phyloP scores from a whole-genome alignment of 495 filamentous ascomycete species.

The Cercophora newfieldiana region DNA sequence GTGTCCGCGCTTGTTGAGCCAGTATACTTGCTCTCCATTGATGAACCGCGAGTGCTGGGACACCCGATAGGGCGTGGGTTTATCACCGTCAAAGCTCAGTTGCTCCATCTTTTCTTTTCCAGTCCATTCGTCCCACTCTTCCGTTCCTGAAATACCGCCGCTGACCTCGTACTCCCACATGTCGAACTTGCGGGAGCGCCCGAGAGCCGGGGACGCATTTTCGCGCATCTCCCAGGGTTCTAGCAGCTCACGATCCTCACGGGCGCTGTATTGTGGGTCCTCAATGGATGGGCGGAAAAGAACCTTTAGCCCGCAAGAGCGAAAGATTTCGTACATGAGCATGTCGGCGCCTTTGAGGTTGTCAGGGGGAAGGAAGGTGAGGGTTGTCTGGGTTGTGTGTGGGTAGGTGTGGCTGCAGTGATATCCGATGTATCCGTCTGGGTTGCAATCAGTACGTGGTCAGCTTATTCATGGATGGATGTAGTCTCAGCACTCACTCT shows the following conservation, averaged over 20 bases:
- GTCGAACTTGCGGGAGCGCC: background rate
- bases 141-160: background rate
- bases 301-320: slow-evolving; percentile 15
- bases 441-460: background rate
- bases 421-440: slow-evolving; percentile 20
- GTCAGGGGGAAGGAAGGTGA: slow-evolving; percentile 11
- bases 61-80: background rate
- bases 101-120: background rate
- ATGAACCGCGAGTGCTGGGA: background rate
- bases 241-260: no score
- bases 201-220: background rate
- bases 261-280: no score
- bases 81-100: background rate
- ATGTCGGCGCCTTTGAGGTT: slow-evolving; percentile 27
- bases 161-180: background rate
- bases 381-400: slow-evolving; percentile 7
- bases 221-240: no score
- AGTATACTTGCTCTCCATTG: background rate
- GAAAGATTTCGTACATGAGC: slow-evolving; percentile 20
- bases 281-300: slow-evolving; percentile 1
- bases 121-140: background rate
- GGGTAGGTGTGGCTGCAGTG: slow-evolving; percentile 21
- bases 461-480: background rate
- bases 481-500: background rate
- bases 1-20: background rate